These are phyloP conservation scores for Thalassiosira profunda DNA, from an alignment of 108 stramenopile genomes.

Conservation along the genomic window DNA sequence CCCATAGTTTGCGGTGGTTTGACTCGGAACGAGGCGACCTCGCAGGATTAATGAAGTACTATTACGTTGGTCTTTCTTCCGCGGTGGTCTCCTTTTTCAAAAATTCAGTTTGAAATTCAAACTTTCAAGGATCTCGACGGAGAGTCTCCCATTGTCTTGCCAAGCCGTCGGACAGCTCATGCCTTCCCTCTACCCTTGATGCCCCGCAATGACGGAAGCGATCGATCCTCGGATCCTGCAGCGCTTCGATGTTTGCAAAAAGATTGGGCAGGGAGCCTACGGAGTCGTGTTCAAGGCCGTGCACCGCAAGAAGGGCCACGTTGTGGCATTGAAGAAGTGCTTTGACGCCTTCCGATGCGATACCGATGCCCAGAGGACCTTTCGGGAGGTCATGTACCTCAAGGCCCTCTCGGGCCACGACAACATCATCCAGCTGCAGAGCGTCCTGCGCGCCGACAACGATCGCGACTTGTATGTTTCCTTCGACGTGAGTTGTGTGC, in stretches of 20 bases:
- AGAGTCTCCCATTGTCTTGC: too few species aligned
- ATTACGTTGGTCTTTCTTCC: too few species aligned
- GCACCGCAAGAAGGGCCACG: slow-evolving; percentile 58
- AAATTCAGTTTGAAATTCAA: too few species aligned
- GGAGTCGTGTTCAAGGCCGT: slow-evolving; percentile 90
- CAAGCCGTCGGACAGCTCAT: too few species aligned
- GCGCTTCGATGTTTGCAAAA: slow-evolving; percentile 41
- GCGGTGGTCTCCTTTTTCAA: too few species aligned
- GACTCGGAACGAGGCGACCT: too few species aligned
- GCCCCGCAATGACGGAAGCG: slow-evolving; percentile 51
- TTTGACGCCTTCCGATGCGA: slow-evolving; percentile 84
- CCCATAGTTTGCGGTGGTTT: too few species aligned
- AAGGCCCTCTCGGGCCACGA: slow-evolving; percentile 72
- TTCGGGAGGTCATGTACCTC: slow-evolving; percentile 88
- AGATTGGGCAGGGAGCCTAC: slow-evolving; percentile 61
- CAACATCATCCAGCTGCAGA: slow-evolving; percentile 79
- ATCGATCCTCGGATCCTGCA: slow-evolving; percentile 45
- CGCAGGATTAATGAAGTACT: too few species aligned
- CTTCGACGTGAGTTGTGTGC: too few species aligned
- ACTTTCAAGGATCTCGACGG: too few species aligned
- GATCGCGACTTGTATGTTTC: slow-evolving; percentile 88
- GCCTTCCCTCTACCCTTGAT: too few species aligned
- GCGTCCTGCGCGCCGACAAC: slow-evolving; percentile 83
- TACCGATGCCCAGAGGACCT: slow-evolving; percentile 85
- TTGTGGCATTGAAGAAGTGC: slow-evolving; percentile 90